Evolutionary conservation across 2,329 filamentous ascomycete species (phyloP), one percentile per base, ranked within the genome.

Genomic region (Rhynchosporium secalis): DNA sequence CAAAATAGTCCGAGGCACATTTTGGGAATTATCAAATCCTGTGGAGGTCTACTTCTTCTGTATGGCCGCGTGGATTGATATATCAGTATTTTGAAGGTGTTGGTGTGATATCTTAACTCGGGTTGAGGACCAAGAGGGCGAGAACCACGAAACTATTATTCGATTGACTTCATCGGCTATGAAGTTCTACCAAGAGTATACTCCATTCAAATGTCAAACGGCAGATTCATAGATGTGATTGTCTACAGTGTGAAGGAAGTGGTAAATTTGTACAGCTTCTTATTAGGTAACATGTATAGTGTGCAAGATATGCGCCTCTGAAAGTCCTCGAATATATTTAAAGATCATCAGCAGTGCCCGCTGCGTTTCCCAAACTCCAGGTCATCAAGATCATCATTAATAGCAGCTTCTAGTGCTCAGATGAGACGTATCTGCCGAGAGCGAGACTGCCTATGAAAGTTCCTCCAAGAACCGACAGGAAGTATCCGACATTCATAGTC

Each of bases 401-500:
- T 56, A 33, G 9, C 36, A 29, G 15, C 38, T 40, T 52, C 52
- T 64, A 61, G 31, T 71, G 69, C 56, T 69, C 64, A 41, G 54
- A 62, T 9, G 58, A 38, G 36, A 60, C 63, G 55, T 73, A 75
- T 54, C 73, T 66, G 31, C 73, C 72, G n/a, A 74, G 56, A 13
- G 66, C 66, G 7, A 98, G 77, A 74, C 95, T 95, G 29, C 94
- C 94, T n/a, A 96, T 73, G 72, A 98, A 97, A 1, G 89, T 84
- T 13, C 89, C 89, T 4, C 80, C 88, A 10, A 96, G 81, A n/a
- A 93, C 83, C 0, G 90, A 92, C 60, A 92, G 76, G 74, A 94
- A 94, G 74, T 95, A 95, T 12, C 91, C 91, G 15, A 94, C 83
- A 70, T 95, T 95, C 79, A 91, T 86, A 1, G 90, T 93, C 91